Evolutionary conservation across 192 early-diverging fungal species (phyloP).

Genomic region (Dissophora ornata): DNA sequence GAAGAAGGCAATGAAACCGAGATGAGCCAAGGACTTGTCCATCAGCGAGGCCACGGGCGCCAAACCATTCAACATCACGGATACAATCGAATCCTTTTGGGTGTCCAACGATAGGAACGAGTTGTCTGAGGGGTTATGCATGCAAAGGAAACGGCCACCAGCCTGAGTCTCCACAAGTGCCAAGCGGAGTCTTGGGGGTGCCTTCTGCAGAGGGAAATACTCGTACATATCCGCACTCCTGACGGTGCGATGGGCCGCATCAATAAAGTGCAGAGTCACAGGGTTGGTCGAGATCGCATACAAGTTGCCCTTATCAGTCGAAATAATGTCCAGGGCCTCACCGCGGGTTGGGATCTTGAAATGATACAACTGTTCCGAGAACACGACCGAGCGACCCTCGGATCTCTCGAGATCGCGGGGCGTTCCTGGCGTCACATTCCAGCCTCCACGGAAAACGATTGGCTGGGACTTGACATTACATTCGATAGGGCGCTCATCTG

Average conservation of each 20-base stretch:
- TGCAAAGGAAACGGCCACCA: slow-evolving; percentile 55
- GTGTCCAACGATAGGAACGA: slow-evolving; percentile 68
- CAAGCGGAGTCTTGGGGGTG: slow-evolving; percentile 62
- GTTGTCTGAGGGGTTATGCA: slow-evolving; percentile 73
- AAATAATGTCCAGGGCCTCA: slow-evolving; percentile 70
- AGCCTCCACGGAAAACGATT: slow-evolving; percentile 58
- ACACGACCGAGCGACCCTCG: slow-evolving; percentile 66
- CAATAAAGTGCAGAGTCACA: slow-evolving; percentile 66
- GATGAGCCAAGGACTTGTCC: slow-evolving; percentile 50
- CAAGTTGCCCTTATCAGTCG: slow-evolving; percentile 62
- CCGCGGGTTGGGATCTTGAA: slow-evolving; percentile 75
- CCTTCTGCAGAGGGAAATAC: slow-evolving; percentile 73
- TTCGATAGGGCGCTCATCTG: slow-evolving; percentile 6
- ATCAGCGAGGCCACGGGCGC: slow-evolving; percentile 33
- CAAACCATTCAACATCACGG: slow-evolving; percentile 54
- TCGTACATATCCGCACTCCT: slow-evolving; percentile 74
- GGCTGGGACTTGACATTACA: slow-evolving; percentile 30
- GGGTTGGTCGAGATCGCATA: slow-evolving; percentile 73
- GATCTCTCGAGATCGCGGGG: slow-evolving; percentile 66
- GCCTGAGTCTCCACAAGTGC: slow-evolving; percentile 54
- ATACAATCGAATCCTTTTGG: slow-evolving; percentile 57
- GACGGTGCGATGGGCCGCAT: slow-evolving; percentile 60
- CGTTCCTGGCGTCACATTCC: slow-evolving; percentile 62
- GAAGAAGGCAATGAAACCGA: slow-evolving; percentile 60
- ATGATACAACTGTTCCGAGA: slow-evolving; percentile 75